Percentiles rank a stretch among this genome's conserved stretches.
Evolutionary conservation across 1,284 basidiomycete species (phyloP).

Genomic region (Fomes fomentarius): DNA sequence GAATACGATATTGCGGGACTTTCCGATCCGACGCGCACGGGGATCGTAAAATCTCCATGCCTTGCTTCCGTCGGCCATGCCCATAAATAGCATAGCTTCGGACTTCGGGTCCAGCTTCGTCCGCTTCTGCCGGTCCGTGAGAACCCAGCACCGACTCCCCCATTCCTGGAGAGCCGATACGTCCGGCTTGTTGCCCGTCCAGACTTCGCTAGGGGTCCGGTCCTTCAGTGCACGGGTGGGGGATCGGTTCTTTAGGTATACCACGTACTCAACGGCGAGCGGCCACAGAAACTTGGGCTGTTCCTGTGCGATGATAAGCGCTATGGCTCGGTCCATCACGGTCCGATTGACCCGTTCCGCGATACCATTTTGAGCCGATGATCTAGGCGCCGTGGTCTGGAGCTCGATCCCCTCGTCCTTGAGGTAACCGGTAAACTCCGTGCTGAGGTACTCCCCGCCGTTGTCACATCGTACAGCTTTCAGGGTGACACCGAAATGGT

Average conservation of each 20-base stretch:
- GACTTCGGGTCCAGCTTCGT: conserved; percentile 26
- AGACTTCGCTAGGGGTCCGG: conserved; percentile 28
- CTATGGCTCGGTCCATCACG: neutral
- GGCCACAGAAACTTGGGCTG: conserved; percentile 28
- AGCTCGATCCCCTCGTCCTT: neutral
- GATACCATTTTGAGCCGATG: conserved; percentile 9
- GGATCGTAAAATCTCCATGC: conserved; percentile 28
- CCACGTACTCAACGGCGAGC: conserved; percentile 18
- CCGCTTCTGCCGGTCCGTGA: conserved; percentile 11
- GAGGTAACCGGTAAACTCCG: conserved; percentile 15
- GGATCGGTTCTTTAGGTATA: conserved; percentile 26
- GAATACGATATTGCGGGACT: conserved; percentile 32
- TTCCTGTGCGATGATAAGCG: conserved; percentile 23
- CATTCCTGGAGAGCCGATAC: conserved; percentile 30
- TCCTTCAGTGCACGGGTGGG: conserved; percentile 16
- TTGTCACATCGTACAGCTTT: conserved; percentile 33
- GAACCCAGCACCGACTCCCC: conserved; percentile 27
- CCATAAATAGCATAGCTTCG: conserved; percentile 24
- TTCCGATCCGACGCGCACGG: conserved; percentile 12
- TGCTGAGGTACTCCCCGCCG: conserved; percentile 32
- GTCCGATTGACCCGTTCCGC: neutral
- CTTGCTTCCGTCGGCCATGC: conserved; percentile 19
- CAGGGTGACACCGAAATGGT: conserved; percentile 8
- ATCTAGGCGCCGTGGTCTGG: neutral
- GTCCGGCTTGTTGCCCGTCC: conserved; percentile 26